phyloP scores from a whole-genome alignment of 2,329 filamentous ascomycete species.

The Aspergillus sp. region DNA sequence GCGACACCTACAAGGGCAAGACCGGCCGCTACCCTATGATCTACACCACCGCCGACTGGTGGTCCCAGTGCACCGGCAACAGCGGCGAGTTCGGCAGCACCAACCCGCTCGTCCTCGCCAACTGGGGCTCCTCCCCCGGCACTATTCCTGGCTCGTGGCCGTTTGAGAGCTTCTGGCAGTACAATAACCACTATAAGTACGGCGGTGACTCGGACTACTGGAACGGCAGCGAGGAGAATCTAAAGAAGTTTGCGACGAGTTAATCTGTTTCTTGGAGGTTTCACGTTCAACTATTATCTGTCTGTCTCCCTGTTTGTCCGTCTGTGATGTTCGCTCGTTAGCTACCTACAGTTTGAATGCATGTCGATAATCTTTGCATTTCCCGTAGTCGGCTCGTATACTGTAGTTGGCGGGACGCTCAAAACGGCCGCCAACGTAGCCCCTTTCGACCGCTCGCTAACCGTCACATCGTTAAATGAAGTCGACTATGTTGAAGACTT shows the following conservation, averaged over 20 bases:
- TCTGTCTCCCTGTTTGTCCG: too few species aligned
- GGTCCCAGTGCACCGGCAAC: conserved; percentile 44
- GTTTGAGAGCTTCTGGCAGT: conserved; percentile 10
- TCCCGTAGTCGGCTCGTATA: too few species aligned
- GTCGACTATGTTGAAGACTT: too few species aligned
- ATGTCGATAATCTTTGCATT: too few species aligned
- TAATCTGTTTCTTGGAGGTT: too few species aligned
- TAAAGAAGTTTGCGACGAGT: conserved; percentile 10
- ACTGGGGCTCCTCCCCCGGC: conserved; percentile 32
- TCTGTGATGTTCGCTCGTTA: too few species aligned
- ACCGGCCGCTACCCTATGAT: conserved; percentile 44
- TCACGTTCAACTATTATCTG: too few species aligned
- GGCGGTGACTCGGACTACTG: conserved; percentile 13
- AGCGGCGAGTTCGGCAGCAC: conserved; percentile 38
- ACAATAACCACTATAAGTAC: conserved; percentile 9
- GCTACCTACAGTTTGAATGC: too few species aligned
- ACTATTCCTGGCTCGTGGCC: conserved; percentile 40
- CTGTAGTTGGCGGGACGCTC: too few species aligned
- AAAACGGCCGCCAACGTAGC: too few species aligned
- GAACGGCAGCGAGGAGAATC: conserved; percentile 8
- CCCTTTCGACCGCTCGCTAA: too few species aligned
- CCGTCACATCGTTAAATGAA: too few species aligned
- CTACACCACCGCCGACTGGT: conserved; percentile 46
- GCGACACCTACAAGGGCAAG: conserved; percentile 38
- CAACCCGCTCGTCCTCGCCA: conserved; percentile 41